phyloP scores from a whole-genome alignment of 306 rosid genomes.

The Cucumis cinereus region DNA sequence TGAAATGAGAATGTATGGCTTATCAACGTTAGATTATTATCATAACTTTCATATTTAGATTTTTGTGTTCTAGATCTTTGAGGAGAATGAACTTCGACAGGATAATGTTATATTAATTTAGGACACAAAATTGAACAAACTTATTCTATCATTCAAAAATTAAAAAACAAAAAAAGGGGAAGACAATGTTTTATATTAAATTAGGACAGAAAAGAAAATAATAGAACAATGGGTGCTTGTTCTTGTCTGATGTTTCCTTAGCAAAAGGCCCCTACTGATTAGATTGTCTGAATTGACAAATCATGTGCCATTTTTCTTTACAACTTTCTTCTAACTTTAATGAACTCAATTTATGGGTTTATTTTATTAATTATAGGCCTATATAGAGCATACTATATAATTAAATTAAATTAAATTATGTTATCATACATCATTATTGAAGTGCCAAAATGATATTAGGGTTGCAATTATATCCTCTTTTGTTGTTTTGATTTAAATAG shows the following conservation, averaged over 20 bases:
- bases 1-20: no score
- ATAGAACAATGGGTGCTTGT: background rate
- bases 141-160: background rate
- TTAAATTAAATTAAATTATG: background rate
- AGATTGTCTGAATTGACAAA: constrained; percentile 9
- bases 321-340: background rate
- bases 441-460: background rate
- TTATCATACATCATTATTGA: background rate
- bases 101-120: no score
- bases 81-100: no score
- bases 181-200: background rate
- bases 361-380: background rate
- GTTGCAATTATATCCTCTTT: background rate
- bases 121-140: no score
- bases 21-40: no score
- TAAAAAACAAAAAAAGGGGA: background rate
- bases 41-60: no score
- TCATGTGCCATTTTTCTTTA: background rate
- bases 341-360: background rate
- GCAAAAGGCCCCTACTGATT: background rate
- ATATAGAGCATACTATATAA: background rate
- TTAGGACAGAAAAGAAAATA: background rate
- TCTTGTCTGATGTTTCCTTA: constrained; percentile 6
- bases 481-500: background rate
- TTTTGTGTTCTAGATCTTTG: no score